Base-by-base conservation (phyloP, 345 rosid species). In the Fremontodendron californicum region DNA sequence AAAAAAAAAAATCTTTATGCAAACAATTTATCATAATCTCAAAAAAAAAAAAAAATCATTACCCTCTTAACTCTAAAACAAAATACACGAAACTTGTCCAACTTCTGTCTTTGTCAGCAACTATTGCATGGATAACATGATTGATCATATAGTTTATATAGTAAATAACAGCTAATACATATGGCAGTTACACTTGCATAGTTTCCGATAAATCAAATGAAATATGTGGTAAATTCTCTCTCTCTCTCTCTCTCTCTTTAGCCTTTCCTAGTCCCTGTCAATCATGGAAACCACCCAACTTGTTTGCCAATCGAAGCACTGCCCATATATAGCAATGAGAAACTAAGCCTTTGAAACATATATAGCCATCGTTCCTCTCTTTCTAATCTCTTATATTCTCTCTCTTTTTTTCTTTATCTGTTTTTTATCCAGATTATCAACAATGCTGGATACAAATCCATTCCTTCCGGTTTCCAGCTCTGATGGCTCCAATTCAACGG, bases 371-470 rank as follows among this genome's bases (percentile, higher is more conserved):
- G 7, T 10, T 61, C 29, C 9, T 60, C 39, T 29, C 7, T 19
- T 45, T 45, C 58, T 75, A 57, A 33, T 40, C 23, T 7, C 21
- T 23, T 54, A 9, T 2, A 15, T 27, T 42, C 54, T 43, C 62
- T 35, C 51, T 58, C 1, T 37, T n/a, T 19, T 45, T 43, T 19
- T 18, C 19, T 25, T 19, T 23, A 29, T 33, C 39, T 31, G 40
- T 60, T 58, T 60, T 58, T 25, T 18, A 18, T 25, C 43, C 61
- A 35, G 11, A 10, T 33, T 18, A 19, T 37, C 23, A n/a, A 37
- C 55, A 64, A 86, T 84, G 85, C 75, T 54, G 43, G 81, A 78
- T 18, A 49, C 71, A 8, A 40, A 72, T 16, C 55, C 74, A 21
- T 68, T 73, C 43, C 72, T 73, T 16, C 86, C 83, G 0, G 42